phyloP scores from a whole-genome alignment of 2,329 filamentous ascomycete species.

The Exophiala aquamarina region DNA sequence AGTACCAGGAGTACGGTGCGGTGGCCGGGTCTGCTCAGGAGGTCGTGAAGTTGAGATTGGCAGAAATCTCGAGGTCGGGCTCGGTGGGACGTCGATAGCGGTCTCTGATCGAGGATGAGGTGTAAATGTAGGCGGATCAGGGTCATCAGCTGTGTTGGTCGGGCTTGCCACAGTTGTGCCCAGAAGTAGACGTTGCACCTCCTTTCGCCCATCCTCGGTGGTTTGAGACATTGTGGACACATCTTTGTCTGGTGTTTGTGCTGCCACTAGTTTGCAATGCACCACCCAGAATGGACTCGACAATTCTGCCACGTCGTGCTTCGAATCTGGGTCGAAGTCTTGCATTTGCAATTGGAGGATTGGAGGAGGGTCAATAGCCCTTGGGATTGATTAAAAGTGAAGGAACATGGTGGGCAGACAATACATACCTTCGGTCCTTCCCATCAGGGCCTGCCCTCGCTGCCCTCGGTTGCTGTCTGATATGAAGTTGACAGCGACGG shows the following conservation, averaged over 20 bases:
- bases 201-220: slow-evolving; percentile 23
- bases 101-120: slow-evolving; percentile 32
- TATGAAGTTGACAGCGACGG: slow-evolving; percentile 39
- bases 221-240: slow-evolving; percentile 25
- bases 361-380: slow-evolving; percentile 48
- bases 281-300: slow-evolving; percentile 42
- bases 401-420: slow-evolving; percentile 27
- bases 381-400: slow-evolving; percentile 31
- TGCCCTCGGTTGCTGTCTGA: slow-evolving; percentile 48
- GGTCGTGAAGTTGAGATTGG: slow-evolving; percentile 1
- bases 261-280: slow-evolving; percentile 43
- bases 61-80: slow-evolving; percentile 22
- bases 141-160: slow-evolving; percentile 43
- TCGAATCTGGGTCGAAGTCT: slow-evolving; percentile 42
- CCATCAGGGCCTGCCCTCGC: slow-evolving; percentile 48
- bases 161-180: slow-evolving; percentile 37
- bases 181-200: slow-evolving; percentile 25
- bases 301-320: slow-evolving; percentile 37
- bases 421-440: slow-evolving; percentile 46
- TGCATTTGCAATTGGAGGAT: slow-evolving; percentile 47
- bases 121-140: slow-evolving; percentile 43
- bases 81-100: slow-evolving; percentile 4
- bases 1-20: slow-evolving; percentile 34
- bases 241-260: slow-evolving; percentile 18
- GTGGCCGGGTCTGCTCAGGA: slow-evolving; percentile 7